These are phyloP conservation scores for Posidonia australis DNA, from an alignment of 106 monocot genomes.

Conservation along the genomic window DNA sequence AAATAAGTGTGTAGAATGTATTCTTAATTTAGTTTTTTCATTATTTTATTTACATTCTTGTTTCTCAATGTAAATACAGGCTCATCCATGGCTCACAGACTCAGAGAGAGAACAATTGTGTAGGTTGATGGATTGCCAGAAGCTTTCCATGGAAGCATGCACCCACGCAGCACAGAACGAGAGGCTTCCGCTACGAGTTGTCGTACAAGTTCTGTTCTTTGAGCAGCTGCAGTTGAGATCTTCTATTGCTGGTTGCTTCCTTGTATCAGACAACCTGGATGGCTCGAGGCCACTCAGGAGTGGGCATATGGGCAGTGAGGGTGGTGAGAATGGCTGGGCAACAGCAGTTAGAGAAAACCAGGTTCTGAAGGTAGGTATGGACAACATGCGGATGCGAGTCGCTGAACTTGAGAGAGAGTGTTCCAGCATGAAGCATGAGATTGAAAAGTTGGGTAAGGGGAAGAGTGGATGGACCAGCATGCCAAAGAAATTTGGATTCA, in stretches of 20 bases:
- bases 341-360: conserved; percentile 35
- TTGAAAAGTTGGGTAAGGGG: conserved; percentile 24
- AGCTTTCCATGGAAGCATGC: conserved; percentile 73
- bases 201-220: conserved; percentile 78
- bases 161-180: conserved; percentile 72
- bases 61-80: conserved; percentile 18
- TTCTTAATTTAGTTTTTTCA: background rate
- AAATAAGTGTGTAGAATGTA: conserved; percentile 5
- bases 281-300: conserved; percentile 32
- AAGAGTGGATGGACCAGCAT: conserved; percentile 19
- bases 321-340: conserved; percentile 25
- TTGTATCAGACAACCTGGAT: conserved; percentile 54
- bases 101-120: conserved; percentile 50
- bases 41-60: background rate
- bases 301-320: conserved; percentile 17
- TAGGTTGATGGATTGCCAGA: conserved; percentile 66
- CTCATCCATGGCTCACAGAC: conserved; percentile 57
- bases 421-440: conserved; percentile 37
- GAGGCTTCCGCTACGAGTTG: conserved; percentile 52
- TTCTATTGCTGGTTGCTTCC: conserved; percentile 56
- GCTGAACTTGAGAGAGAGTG: conserved; percentile 38
- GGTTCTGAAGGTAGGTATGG: conserved; percentile 38
- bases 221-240: conserved; percentile 69
- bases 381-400: conserved; percentile 34
- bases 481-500: conserved; percentile 31